Evolutionary conservation across 1,284 basidiomycete species (phyloP).

Genomic region (Boletus albobrunnescens): DNA sequence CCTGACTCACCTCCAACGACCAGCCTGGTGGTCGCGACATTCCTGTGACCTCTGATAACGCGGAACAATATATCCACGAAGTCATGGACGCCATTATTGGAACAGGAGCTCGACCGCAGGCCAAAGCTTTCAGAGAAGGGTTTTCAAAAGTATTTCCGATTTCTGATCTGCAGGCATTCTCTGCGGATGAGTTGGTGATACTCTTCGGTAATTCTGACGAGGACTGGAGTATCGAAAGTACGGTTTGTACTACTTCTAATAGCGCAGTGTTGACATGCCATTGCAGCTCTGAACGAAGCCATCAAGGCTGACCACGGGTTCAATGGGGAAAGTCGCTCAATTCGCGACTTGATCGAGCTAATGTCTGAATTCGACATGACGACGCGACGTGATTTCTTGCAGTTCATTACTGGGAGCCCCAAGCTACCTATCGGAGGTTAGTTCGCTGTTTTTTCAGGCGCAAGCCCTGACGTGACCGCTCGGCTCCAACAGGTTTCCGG

Average conservation of each 20-base stretch:
- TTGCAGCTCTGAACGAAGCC: conserved; percentile 74
- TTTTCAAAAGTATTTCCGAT: conserved; percentile 96
- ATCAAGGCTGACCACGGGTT: conserved; percentile 99
- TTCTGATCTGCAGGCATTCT: conserved; percentile 85
- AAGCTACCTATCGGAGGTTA: conserved; percentile 89
- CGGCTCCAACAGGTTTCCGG: conserved; percentile 76
- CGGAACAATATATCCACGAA: conserved; percentile 82
- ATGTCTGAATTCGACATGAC: conserved; percentile 77
- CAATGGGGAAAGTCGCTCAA: conserved; percentile 88
- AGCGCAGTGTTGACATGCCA: conserved; percentile 6
- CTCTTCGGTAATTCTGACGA: conserved; percentile 94
- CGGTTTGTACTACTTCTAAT: conserved; percentile 25
- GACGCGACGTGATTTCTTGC: conserved; percentile 84
- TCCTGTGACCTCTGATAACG: conserved; percentile 79
- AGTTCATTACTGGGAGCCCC: conserved; percentile 96
- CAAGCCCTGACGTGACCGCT: neutral
- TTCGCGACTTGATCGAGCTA: conserved; percentile 82
- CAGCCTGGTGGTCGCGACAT: conserved; percentile 77
- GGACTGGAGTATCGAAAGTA: conserved; percentile 89
- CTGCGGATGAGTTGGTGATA: conserved; percentile 89
- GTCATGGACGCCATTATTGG: conserved; percentile 82
- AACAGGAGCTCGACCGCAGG: conserved; percentile 69
- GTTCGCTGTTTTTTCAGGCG: conserved; percentile 26
- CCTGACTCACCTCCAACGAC: conserved; percentile 4
- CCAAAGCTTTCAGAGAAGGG: conserved; percentile 82